Evolutionary conservation across 2,329 filamentous ascomycete species (phyloP).

Genomic region (Xylaria sp.): DNA sequence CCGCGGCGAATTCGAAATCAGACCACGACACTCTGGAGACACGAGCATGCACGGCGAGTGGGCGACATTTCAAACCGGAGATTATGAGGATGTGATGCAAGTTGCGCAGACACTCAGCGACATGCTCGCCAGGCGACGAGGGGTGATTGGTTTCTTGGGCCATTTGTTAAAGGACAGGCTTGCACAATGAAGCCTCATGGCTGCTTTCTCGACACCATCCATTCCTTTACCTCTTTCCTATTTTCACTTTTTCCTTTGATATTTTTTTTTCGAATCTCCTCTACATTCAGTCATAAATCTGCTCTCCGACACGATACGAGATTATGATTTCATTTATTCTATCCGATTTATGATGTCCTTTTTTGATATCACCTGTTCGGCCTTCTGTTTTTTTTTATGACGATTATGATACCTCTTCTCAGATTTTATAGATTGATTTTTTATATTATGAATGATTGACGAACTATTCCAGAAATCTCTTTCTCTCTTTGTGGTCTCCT

Average conservation of each 20-base stretch:
- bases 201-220: neutral
- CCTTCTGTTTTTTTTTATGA: too few relatives aligned
- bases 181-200: neutral
- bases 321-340: too few relatives aligned
- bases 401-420: too few relatives aligned
- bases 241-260: neutral
- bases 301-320: too few relatives aligned
- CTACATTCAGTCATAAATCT: neutral
- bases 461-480: too few relatives aligned
- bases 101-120: conserved; percentile 12
- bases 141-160: conserved; percentile 16
- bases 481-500: too few relatives aligned
- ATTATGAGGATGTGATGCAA: neutral
- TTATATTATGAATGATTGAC: too few relatives aligned
- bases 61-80: conserved; percentile 7
- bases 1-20: conserved; percentile 15
- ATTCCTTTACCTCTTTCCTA: neutral
- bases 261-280: neutral
- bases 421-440: too few relatives aligned
- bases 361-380: too few relatives aligned
- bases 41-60: conserved; percentile 10
- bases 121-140: conserved; percentile 12
- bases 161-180: conserved; percentile 10
- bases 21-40: conserved; percentile 15
- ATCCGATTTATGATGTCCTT: too few relatives aligned